Conservation (phyloP, 31 red algal species). For the Pterothamnion heteromorphum region DNA sequence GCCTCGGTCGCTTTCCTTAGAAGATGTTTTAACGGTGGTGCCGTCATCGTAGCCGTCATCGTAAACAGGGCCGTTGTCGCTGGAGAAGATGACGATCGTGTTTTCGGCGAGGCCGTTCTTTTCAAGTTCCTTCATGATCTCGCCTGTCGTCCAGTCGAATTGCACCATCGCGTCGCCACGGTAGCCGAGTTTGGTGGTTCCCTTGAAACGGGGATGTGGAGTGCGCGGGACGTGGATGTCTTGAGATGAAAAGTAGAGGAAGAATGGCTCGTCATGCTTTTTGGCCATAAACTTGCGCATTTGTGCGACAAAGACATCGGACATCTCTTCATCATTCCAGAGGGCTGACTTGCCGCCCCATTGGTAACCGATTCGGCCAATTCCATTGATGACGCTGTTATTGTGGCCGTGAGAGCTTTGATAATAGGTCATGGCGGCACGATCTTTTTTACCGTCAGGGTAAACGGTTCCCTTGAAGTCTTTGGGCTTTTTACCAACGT, state of each 20-base stretch:
- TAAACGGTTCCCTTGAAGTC: neutral
- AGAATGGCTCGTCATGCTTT: slow-evolving; percentile 18
- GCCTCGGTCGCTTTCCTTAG: slow-evolving; percentile 11
- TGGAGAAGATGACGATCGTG: slow-evolving; percentile 27
- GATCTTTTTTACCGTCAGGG: neutral
- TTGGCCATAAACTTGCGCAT: neutral
- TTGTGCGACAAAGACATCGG: slow-evolving; percentile 24
- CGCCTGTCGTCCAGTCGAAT: neutral
- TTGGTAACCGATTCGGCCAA: neutral
- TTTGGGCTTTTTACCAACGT: slow-evolving; percentile 29
- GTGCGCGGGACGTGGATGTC: slow-evolving; percentile 46
- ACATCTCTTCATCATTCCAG: neutral
- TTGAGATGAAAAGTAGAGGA: slow-evolving; percentile 40
- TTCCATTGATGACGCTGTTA: slow-evolving; percentile 23
- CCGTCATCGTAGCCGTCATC: slow-evolving; percentile 37
- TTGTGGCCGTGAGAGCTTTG: slow-evolving; percentile 23
- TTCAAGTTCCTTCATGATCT: slow-evolving; percentile 31
- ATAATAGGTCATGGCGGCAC: slow-evolving; percentile 12
- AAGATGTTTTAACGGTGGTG: neutral
- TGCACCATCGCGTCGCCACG: slow-evolving; percentile 42
- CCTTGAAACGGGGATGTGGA: slow-evolving; percentile 22
- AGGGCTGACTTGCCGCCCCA: slow-evolving; percentile 22
- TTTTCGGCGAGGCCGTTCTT: neutral
- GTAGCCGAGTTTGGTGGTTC: slow-evolving; percentile 17
- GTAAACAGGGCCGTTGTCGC: slow-evolving; percentile 42